Conservation (phyloP, 2,329 filamentous ascomycete species). For the Neonectria magnoliae region DNA sequence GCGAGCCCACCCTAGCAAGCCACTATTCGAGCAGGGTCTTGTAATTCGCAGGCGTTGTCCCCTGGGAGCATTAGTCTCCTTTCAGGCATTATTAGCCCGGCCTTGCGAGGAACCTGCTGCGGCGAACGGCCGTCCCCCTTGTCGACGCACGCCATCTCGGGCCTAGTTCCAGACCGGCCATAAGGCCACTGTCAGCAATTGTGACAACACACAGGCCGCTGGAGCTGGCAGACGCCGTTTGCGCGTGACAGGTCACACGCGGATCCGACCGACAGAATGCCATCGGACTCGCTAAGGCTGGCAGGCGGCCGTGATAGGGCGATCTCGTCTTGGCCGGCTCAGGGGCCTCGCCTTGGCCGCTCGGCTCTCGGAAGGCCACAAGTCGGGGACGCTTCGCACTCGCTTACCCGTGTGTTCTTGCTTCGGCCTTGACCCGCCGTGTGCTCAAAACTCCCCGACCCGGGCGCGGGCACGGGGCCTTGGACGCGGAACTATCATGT, state of each 20-base stretch:
- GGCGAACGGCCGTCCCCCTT: neutral
- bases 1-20: too few relatives aligned
- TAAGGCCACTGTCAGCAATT: constrained; percentile 1
- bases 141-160: neutral
- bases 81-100: too few relatives aligned
- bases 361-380: neutral
- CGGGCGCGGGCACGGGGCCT: neutral
- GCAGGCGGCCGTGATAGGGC: neutral
- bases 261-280: constrained; percentile 1
- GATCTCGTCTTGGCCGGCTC: neutral
- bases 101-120: too few relatives aligned
- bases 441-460: neutral
- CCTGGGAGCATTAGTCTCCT: neutral
- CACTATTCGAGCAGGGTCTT: too few relatives aligned
- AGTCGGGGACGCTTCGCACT: neutral
- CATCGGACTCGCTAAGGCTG: constrained; percentile 2
- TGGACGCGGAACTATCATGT: neutral
- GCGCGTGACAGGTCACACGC: neutral
- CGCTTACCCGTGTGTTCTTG: neutral
- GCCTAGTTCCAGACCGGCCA: neutral
- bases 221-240: neutral
- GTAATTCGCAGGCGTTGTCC: too few relatives aligned
- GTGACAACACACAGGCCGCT: neutral
- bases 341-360: neutral
- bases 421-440: neutral